Evolutionary conservation across 306 rosid species (phyloP).

Genomic region (Dryas alaskensis): DNA sequence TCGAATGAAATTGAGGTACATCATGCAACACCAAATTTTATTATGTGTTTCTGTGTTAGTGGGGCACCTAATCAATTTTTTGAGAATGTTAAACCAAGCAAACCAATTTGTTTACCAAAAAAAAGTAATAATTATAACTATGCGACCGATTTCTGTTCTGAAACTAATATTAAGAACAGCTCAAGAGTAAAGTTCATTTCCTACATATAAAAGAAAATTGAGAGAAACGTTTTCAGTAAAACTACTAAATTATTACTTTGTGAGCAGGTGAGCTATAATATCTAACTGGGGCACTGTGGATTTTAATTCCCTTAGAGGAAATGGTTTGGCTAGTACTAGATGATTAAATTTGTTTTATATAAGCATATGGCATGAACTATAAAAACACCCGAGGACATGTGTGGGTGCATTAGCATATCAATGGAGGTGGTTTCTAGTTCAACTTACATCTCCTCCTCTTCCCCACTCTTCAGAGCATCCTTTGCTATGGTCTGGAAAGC

Average conservation of each 20-base stretch:
- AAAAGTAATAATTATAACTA: no score
- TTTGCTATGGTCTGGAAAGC: constrained; percentile 96
- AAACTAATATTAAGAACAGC: background rate
- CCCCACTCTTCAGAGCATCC: constrained; percentile 92
- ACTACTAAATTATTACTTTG: background rate
- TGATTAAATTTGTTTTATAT: background rate
- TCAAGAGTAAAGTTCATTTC: background rate
- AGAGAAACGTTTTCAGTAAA: background rate
- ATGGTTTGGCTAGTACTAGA: background rate
- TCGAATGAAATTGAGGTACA: background rate
- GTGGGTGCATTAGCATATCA: background rate
- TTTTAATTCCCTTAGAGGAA: background rate
- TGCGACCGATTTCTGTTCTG: no score
- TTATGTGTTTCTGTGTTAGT: background rate
- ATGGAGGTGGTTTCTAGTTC: constrained; percentile 7
- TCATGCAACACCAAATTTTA: constrained; percentile 9
- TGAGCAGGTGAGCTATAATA: background rate
- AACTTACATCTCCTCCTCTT: constrained; percentile 98
- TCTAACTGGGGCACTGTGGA: background rate
- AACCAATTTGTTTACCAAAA: background rate
- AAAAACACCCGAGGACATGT: background rate
- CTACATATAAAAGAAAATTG: background rate
- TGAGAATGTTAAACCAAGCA: background rate
- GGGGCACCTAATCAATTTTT: background rate
- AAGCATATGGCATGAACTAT: background rate